These are phyloP conservation scores for Secale cereale DNA, from an alignment of 176 grass and related monocot species.

Conservation along the genomic window DNA sequence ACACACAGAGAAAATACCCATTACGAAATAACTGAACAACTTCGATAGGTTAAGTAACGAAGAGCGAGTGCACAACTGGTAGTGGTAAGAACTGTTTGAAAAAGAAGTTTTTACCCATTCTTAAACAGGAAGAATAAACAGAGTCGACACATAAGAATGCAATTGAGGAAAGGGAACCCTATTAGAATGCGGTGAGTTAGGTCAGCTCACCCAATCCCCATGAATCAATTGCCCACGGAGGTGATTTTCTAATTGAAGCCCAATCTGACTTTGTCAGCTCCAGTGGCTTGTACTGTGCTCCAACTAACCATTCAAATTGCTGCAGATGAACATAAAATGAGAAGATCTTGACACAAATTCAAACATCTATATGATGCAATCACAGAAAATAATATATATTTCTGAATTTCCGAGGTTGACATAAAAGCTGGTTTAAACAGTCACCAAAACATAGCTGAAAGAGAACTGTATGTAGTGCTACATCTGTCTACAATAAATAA, in stretches of 20 bases:
- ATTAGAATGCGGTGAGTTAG: constrained; percentile 21
- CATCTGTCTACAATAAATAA: constrained; percentile 18
- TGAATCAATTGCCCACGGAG: constrained; percentile 95
- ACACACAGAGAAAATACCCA: neutral
- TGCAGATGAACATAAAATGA: constrained; percentile 31
- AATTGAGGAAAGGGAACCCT: constrained; percentile 16
- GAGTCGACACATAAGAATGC: constrained; percentile 1
- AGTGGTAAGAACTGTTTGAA: neutral
- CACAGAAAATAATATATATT: neutral
- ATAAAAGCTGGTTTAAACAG: constrained; percentile 9
- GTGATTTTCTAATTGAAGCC: constrained; percentile 89
- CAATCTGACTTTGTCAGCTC: constrained; percentile 94
- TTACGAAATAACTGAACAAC: neutral
- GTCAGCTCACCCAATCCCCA: constrained; percentile 87
- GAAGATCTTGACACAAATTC: constrained; percentile 1
- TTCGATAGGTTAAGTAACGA: neutral
- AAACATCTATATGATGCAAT: constrained; percentile 2
- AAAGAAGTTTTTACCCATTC: neutral
- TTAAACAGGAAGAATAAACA: constrained; percentile 23
- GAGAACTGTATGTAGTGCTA: neutral
- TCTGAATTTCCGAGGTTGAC: neutral
- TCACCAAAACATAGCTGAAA: constrained; percentile 19
- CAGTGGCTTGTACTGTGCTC: constrained; percentile 91
- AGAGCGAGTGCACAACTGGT: neutral
- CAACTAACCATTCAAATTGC: constrained; percentile 99